phyloP scores from a whole-genome alignment of 2,329 filamentous ascomycete genomes.

The Neoarthrinium moseri region DNA sequence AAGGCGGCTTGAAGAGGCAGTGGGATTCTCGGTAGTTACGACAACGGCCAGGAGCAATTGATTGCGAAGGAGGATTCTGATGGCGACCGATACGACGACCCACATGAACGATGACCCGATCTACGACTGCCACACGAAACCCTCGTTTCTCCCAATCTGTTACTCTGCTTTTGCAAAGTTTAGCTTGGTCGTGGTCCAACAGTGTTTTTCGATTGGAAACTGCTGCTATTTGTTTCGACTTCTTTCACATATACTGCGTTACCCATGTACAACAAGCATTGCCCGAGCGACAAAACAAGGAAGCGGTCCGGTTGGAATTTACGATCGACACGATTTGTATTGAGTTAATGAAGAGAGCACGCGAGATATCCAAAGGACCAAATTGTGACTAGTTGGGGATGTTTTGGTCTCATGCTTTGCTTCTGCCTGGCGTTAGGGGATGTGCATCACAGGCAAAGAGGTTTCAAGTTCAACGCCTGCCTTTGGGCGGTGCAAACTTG shows the following conservation, averaged over 20 bases:
- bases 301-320: background rate
- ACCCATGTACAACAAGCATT: background rate
- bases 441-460: background rate
- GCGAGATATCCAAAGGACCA: too few relatives aligned
- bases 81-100: background rate
- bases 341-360: background rate
- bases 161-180: too few relatives aligned
- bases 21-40: conserved; percentile 45
- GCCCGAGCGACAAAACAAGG: background rate
- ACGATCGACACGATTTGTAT: conserved; percentile 5
- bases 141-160: too few relatives aligned
- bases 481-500: background rate
- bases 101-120: background rate
- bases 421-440: background rate
- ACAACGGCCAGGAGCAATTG: background rate
- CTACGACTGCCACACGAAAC: too few relatives aligned
- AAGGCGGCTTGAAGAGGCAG: conserved; percentile 60
- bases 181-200: too few relatives aligned
- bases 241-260: conserved; percentile 1
- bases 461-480: background rate
- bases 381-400: background rate
- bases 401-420: background rate
- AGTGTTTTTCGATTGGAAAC: background rate
- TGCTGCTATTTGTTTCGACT: background rate
- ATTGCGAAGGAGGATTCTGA: too few relatives aligned